Evolutionary conservation across 2,329 filamentous ascomycete genomes (phyloP).

Genomic region (Hypoxylon sp.): DNA sequence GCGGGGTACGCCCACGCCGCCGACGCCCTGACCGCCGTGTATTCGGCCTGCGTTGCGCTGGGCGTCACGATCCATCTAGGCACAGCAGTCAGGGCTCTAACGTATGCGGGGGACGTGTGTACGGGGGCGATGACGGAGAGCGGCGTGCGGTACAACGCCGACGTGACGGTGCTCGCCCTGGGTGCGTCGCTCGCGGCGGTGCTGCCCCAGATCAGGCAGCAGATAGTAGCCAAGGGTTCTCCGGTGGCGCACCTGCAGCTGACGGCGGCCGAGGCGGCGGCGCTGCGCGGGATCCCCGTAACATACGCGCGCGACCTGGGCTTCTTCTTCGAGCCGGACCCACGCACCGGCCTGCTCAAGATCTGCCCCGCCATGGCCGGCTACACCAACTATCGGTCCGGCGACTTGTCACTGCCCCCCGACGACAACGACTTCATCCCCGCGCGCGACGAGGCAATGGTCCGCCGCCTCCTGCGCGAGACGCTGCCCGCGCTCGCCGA

Average conservation of each 20-base stretch:
- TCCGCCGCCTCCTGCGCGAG: conserved; percentile 46
- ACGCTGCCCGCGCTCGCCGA: conserved; percentile 38
- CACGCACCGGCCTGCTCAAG: conserved; percentile 64
- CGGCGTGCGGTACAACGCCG: conserved; percentile 42
- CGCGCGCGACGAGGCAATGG: conserved; percentile 58
- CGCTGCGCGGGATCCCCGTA: conserved; percentile 65
- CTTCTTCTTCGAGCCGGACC: conserved; percentile 72
- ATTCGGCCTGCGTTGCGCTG: conserved; percentile 49
- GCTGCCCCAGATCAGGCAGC: conserved; percentile 56
- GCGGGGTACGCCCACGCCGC: conserved; percentile 65
- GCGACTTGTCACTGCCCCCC: conserved; percentile 55
- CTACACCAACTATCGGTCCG: conserved; percentile 56
- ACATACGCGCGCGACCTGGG: conserved; percentile 68
- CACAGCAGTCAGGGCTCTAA: conserved; percentile 50
- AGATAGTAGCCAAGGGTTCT: conserved; percentile 65
- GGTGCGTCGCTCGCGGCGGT: conserved; percentile 59
- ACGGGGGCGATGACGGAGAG: conserved; percentile 40
- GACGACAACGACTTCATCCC: conserved; percentile 59
- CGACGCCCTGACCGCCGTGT: conserved; percentile 58
- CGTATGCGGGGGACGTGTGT: conserved; percentile 47
- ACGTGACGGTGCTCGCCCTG: conserved; percentile 58
- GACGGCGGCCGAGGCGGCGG: conserved; percentile 60
- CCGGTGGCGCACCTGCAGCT: conserved; percentile 67
- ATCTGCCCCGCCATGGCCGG: conserved; percentile 67
- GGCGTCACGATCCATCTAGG: conserved; percentile 51